Evolutionary conservation across 2,329 filamentous ascomycete species (phyloP).

Genomic region (Clonostachys sp.): DNA sequence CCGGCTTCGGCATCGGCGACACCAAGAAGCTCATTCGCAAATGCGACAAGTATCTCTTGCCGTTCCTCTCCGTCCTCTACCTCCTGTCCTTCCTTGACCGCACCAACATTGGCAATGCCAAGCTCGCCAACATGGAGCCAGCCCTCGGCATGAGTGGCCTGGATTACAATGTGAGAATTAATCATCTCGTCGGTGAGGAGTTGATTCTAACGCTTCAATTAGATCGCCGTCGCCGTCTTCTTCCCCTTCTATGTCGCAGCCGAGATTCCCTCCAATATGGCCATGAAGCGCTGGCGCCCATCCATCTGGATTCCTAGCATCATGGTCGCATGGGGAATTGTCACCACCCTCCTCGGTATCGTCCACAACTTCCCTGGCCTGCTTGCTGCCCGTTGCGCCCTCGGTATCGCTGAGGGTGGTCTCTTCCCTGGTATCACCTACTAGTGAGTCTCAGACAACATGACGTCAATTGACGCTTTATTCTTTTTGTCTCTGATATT

Average conservation of each 20-base stretch:
- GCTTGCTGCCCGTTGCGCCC: constrained; percentile 38
- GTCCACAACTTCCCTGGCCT: constrained; percentile 44
- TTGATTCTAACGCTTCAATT: neutral
- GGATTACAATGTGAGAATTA: constrained; percentile 21
- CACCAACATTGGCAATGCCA: constrained; percentile 49
- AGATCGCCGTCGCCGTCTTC: constrained; percentile 42
- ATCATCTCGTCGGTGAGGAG: neutral
- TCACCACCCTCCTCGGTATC: constrained; percentile 44
- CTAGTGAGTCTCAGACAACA: constrained; percentile 24
- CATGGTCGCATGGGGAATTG: constrained; percentile 46
- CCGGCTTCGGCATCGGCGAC: neutral
- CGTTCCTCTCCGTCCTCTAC: constrained; percentile 55
- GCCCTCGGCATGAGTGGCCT: constrained; percentile 20
- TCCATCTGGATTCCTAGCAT: constrained; percentile 46
- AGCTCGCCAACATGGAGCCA: constrained; percentile 46
- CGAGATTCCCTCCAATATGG: constrained; percentile 52
- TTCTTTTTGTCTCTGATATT: neutral
- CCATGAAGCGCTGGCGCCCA: constrained; percentile 48
- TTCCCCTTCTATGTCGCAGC: constrained; percentile 48
- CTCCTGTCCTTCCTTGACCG: constrained; percentile 45
- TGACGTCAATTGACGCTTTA: neutral
- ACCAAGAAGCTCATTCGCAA: constrained; percentile 48
- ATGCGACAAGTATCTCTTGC: constrained; percentile 51
- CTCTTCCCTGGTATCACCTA: constrained; percentile 60
- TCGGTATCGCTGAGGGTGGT: constrained; percentile 49